Evolutionary conservation across 768 basidiomycete species (phyloP), one percentile per base, ranked within the genome.

Genomic region (Amanita pseudoporphyria): DNA sequence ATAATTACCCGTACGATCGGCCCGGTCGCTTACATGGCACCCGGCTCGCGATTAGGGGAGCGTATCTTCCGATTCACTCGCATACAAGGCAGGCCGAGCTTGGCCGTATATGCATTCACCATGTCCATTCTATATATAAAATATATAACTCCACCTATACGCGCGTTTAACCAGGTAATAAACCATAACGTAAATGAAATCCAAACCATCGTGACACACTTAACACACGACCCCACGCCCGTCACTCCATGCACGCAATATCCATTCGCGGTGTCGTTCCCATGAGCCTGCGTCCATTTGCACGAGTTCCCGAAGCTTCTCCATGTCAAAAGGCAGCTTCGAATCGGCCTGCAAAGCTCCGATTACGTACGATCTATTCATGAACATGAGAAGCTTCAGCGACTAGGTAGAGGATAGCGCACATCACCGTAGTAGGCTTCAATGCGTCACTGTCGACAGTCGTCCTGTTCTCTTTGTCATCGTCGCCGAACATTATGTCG

Each of bases 361-460:
- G 16, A 69, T 50, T 9, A 69, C 57, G 42, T 69, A 68, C 2
- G 63, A 54, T 28, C 67, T 68, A 36, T 24, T 31, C 36, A 19
- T 18, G 30, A 21, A 13, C 18, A 36, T 18, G 5, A 7, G 31
- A 6, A 31, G 12, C 40, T 18, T 6, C 21, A 40, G 44, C 46
- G 47, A 7, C n/a, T 28, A 9, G 30, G 12, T 31, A 36, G 26
- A 5, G 26, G 49, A 28, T 32, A 21, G 61, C 64, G 7, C 45
- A 66, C 67, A 69, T 65, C 9, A 69, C 61, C 6, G 67, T 67
- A 2, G 52, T 32, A 13, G 53, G 54, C 50, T 63, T 60, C 38
- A 69, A 54, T 9, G 36, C 18, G 37, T 52, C 28, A 35, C 18
- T 33, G 7, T 28, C 10, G 7, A 42, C 12, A 5, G n/a, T 12